Base-by-base conservation (phyloP, 2,329 filamentous ascomycete species). In the Colletotrichum brevisporum region DNA sequence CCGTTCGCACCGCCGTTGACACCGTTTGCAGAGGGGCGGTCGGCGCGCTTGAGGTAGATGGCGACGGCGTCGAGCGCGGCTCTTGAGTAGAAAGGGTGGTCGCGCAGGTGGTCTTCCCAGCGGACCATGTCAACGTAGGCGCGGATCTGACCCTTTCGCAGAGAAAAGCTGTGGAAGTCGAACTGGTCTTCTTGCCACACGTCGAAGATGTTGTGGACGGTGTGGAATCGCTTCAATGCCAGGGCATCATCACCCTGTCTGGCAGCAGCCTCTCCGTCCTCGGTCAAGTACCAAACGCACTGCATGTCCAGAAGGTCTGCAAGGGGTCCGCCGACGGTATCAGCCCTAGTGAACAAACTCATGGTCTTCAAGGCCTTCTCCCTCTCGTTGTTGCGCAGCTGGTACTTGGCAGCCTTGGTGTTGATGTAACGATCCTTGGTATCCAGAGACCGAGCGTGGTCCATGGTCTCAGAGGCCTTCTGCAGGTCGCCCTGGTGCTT, bases 181-280 rank as follows among this genome's bases (percentile, higher is more conserved):
- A 98, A 98, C 77, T 99, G 96, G 75, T 99, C 96, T 79, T 99
- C 97, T 78, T 97, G 92, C 96, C 96, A 99, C 21, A 94, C 90
- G 73, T 98, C 95, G 76, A 99, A 99, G 73, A 99, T 97, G 81
- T 93, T 94, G 79, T 92, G 91, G 66, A 99, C 89, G 24, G 93
- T 87, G 73, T 95, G 93, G 81, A 98, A 95, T 57, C 97, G 90
- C 85, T 99, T 99, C 61, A 99, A 85, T 0, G 97, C 95, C 68
- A 98, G 86, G 4, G 92, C 94, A 54, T 93, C 83, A 74, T 97
- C 94, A 72, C 91, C 91, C 78, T 94, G 92, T 58, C 96, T 91
- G 66, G 93, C 85, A 79, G 95, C 94, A 3, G 95, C 91, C 82
- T 98, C 93, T 63, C 94, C 96, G 77, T 99, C 97, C 82, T 99